Base-by-base conservation (phyloP, 768 basidiomycete species). In the Mycena albidolilacea region DNA sequence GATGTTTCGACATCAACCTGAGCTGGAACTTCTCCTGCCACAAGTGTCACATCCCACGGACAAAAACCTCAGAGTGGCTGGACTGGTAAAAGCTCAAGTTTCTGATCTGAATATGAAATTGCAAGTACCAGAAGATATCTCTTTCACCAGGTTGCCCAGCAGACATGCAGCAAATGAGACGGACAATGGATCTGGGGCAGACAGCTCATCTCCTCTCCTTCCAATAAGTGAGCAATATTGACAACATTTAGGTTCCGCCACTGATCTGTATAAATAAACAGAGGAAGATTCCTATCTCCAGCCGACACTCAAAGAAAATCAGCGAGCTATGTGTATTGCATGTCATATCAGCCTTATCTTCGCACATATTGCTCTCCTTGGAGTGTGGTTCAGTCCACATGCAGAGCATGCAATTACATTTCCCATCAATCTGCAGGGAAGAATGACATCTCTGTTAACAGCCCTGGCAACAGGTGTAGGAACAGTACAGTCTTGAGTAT, bases 371-470 rank as follows among this genome's bases (percentile, higher is more conserved):
- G 54, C 54, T 30, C 35, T 55, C 23, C 30, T 23, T 55, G 54
- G 54, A 35, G 54, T 55, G 30, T 55, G 54, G 54, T 35, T 55
- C 30, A 23, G 30, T 55, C 54, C 54, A 30, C 54, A 55, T 55
- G 54, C 54, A 55, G 54, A 55, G 54, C 54, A 55, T 55, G 21
- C 30, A 23, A 55, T 55, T 14, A 55, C 23, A 11, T 55, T 55
- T 55, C 54, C 54, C 9, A 55, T 55, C 54, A 35, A 19, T 23
- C 30, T 35, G 9, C 54, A 55, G 54, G 54, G 54, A 55, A 55
- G 54, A 35, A 55, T 55, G 54, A 35, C 54, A 55, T 55, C 54
- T 35, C 54, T 55, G 23, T 14, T 55, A 55, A 55, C 54, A 55
- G 54, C 54, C 10, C 23, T 55, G 54, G 30, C 54, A 30, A 55